phyloP scores from a whole-genome alignment of 768 basidiomycete species.

The Podaxis sp. region DNA sequence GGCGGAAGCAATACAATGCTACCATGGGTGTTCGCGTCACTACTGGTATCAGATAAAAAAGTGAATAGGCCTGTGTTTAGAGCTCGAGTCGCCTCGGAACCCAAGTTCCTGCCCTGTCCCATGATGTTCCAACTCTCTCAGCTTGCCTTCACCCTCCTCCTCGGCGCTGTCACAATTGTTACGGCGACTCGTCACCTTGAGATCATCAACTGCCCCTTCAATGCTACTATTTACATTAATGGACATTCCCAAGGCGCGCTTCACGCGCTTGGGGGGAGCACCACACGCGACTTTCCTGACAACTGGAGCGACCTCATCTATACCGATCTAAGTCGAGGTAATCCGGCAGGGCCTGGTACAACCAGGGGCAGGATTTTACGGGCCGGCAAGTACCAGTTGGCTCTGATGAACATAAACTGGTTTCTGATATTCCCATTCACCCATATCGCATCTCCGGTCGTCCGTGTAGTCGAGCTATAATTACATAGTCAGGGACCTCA shows the following conservation, averaged over 20 bases:
- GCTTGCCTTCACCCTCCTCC: not conserved
- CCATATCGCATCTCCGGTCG: not conserved
- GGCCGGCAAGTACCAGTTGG: not conserved
- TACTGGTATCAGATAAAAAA: too few relatives aligned
- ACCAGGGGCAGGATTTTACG: constrained; percentile 22
- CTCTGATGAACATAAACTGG: not conserved
- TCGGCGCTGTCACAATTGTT: not conserved
- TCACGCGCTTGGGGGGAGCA: too few relatives aligned
- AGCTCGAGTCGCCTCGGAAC: not conserved
- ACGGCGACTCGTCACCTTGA: constrained; percentile 13
- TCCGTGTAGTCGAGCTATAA: constrained; percentile 17
- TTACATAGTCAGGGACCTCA: constrained; percentile 22
- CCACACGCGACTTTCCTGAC: constrained; percentile 15
- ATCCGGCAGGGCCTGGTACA: constrained; percentile 18
- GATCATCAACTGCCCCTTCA: constrained; percentile 22
- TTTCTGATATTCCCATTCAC: not conserved
- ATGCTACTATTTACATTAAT: constrained; percentile 21
- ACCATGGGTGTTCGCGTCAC: not conserved
- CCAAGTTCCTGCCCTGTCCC: too few relatives aligned
- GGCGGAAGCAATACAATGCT: not conserved
- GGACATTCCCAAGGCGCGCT: constrained; percentile 17
- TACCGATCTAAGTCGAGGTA: constrained; percentile 21
- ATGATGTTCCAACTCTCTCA: not conserved
- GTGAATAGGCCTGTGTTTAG: not conserved
- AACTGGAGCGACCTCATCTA: constrained; percentile 22